Conservation (phyloP, 2,329 filamentous ascomycete genomes). For the Cyphellophora attinorum region DNA sequence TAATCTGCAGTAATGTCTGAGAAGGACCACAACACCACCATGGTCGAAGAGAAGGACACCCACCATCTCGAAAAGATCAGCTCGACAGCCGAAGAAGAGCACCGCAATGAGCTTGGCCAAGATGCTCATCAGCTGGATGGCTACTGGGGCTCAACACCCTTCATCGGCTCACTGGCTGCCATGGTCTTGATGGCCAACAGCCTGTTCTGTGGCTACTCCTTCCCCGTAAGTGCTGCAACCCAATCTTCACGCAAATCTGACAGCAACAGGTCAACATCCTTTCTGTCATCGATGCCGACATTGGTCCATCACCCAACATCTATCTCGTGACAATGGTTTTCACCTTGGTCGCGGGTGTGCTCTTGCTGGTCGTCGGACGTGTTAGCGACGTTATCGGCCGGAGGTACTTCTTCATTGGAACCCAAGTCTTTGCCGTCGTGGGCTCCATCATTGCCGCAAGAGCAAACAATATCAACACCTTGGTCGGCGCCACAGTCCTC, state of each 20-base stretch:
- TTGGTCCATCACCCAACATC: slow-evolving; percentile 23
- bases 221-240: no score
- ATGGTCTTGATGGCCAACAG: slow-evolving; percentile 10
- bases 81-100: slow-evolving; percentile 6
- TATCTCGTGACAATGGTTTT: slow-evolving; percentile 22
- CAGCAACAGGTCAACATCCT: slow-evolving; percentile 8
- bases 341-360: slow-evolving; percentile 21
- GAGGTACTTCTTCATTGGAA: slow-evolving; percentile 24
- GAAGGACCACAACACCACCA: no score
- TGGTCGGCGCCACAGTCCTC: slow-evolving; percentile 29
- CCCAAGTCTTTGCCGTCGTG: slow-evolving; percentile 24
- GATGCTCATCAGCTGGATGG: slow-evolving; percentile 4
- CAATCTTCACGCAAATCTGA: no score
- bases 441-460: slow-evolving; percentile 28
- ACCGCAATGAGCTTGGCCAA: slow-evolving; percentile 7
- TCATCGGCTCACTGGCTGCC: slow-evolving; percentile 6
- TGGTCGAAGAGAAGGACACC: no score
- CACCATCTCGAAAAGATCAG: slow-evolving; percentile 6
- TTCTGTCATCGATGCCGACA: slow-evolving; percentile 21
- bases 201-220: slow-evolving; percentile 6
- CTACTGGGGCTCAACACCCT: slow-evolving; percentile 7
- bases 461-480: slow-evolving; percentile 24
- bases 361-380: slow-evolving; percentile 24
- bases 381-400: slow-evolving; percentile 27
- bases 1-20: no score